Evolutionary conservation across 208 protist species (phyloP), one percentile per base, ranked within the genome.

Genomic region (Phytomonas sp.): DNA sequence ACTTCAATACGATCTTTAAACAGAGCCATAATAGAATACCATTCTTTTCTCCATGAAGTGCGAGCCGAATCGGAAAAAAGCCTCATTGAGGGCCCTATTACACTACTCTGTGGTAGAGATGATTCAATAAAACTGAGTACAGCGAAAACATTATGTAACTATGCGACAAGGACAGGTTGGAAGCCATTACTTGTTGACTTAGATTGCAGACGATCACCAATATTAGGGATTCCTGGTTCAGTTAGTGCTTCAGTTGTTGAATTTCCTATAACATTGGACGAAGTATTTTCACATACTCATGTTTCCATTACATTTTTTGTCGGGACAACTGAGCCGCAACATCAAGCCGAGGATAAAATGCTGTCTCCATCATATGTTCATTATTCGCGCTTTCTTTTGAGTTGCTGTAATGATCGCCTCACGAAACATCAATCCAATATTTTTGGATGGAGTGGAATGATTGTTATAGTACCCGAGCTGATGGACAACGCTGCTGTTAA

Each of bases 1-100:
- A 78, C 76, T 29, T 68, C 83, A 5, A 79, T 78, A 3, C 76
- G 76, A 23, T 80, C 85, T 2, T 81, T 93, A 29, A 74, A 72
- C 2, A 78, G 84, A 11, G 82, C 87, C 0, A n/a, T 95, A 29
- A 85, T 91, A 0, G 88, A 95, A 62, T 95, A 90, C 71, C 86
- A 95, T 74, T 94, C 84, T 45, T 61, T 87, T 23, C 68, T 93
- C 12, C 85, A 94, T 60, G 75, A 72, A 42, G 71, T 80, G 26
- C 83, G 90, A 14, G 61, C 66, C 3, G 69, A 73, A 5, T 81
- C 84, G 0, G 78, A 91, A 29, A 82, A 81, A 65, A 68, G 70
- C 14, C 66, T 70, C 6, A 52, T 63, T 26, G 71, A 75, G 69
- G 87, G 87, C 4, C 90, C 90, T 19, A 67, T 93, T 26, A 82